These are phyloP conservation scores for Sarocladium oryzae DNA, from an alignment of 2,329 filamentous ascomycete species.

Conservation along the genomic window DNA sequence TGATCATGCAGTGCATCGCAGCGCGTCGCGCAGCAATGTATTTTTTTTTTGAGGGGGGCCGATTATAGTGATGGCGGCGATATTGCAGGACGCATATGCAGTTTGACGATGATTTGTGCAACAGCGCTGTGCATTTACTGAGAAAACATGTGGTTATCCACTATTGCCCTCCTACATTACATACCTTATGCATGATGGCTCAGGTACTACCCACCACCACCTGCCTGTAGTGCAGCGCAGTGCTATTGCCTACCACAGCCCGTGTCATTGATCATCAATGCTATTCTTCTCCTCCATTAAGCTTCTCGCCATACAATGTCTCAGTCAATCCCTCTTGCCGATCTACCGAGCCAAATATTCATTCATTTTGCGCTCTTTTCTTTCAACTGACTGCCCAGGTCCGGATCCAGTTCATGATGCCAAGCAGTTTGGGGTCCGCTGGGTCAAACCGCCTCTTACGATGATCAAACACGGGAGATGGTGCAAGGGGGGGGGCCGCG, in stretches of 20 bases:
- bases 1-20: not conserved
- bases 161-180: not conserved
- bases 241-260: too few relatives aligned
- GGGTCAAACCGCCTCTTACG: conserved; percentile 8
- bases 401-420: not conserved
- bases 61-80: too few relatives aligned
- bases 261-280: not conserved
- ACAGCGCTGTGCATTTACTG: not conserved
- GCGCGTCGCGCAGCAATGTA: too few relatives aligned
- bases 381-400: not conserved
- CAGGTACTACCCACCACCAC: too few relatives aligned
- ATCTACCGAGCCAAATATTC: conserved; percentile 2
- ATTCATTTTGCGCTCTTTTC: not conserved
- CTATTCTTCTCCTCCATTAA: not conserved
- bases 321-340: not conserved
- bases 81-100: not conserved
- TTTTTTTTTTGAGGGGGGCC: too few relatives aligned
- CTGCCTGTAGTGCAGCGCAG: too few relatives aligned
- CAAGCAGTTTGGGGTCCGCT: conserved; percentile 9
- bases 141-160: not conserved
- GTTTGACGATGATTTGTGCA: not conserved
- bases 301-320: too few relatives aligned
- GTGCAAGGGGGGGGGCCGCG: conserved; percentile 3
- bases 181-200: too few relatives aligned
- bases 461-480: conserved; percentile 5